These are phyloP conservation scores for Coriaria nepalensis DNA, from an alignment of 306 rosid genomes.

Conservation along the genomic window DNA sequence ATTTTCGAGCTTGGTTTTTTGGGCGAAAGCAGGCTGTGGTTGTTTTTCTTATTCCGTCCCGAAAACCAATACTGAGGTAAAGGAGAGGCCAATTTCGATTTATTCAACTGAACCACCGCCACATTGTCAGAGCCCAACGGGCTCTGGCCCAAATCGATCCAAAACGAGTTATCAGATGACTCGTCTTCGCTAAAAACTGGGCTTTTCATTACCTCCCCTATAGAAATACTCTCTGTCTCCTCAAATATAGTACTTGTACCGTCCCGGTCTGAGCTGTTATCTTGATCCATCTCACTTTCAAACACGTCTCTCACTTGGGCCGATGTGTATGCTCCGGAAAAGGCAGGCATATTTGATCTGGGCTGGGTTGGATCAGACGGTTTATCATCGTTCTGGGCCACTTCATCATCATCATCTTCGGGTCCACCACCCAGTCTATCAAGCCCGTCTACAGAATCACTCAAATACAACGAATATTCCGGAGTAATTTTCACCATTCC, in stretches of 20 bases:
- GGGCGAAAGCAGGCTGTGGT: conserved; percentile 46
- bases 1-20: conserved; percentile 46
- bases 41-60: conserved; percentile 31
- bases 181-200: conserved; percentile 95
- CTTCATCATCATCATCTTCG: conserved; percentile 39
- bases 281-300: conserved; percentile 89
- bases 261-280: conserved; percentile 73
- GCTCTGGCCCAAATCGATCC: conserved; percentile 98
- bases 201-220: conserved; percentile 97
- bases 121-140: conserved; percentile 66
- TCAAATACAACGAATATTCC: conserved; percentile 67
- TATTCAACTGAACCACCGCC: conserved; percentile 26
- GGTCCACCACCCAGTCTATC: conserved; percentile 38
- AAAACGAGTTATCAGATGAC: conserved; percentile 75
- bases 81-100: conserved; percentile 64
- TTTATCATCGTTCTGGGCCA: conserved; percentile 32
- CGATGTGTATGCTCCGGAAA: conserved; percentile 83
- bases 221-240: conserved; percentile 79
- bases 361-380: conserved; percentile 40
- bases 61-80: conserved; percentile 65
- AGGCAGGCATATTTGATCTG: conserved; percentile 76
- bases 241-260: conserved; percentile 91
- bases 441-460: conserved; percentile 77
- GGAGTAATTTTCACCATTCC: conserved; percentile 99
- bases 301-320: conserved; percentile 87